Percentiles rank a stretch among this genome's conserved stretches.
Evolutionary conservation across 2,329 filamentous ascomycete species (phyloP).

Genomic region (Elsinoe necatrix): DNA sequence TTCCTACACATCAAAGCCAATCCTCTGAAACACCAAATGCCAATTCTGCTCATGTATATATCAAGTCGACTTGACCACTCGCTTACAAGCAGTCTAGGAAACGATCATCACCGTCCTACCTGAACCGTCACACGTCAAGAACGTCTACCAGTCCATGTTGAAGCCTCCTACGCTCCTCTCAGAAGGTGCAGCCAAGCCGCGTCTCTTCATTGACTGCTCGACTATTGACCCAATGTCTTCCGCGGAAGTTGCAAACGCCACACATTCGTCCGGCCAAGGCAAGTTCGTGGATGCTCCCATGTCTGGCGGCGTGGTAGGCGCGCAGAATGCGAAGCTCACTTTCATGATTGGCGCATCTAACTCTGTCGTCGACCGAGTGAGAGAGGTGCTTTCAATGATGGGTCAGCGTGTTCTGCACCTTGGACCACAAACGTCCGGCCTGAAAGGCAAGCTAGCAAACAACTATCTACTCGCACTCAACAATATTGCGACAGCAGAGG

Average conservation of each 20-base stretch:
- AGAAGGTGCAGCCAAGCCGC: constrained; percentile 45
- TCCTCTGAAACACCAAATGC: constrained; percentile 51
- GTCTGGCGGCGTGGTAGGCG: constrained; percentile 92
- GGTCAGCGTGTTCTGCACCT: constrained; percentile 80
- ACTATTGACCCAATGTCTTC: constrained; percentile 91
- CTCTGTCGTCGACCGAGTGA: constrained; percentile 54
- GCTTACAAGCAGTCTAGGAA: constrained; percentile 47
- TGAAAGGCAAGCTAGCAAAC: constrained; percentile 91
- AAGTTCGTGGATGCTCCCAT: constrained; percentile 91
- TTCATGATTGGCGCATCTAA: constrained; percentile 82
- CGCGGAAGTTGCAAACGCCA: constrained; percentile 61
- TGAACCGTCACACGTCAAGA: constrained; percentile 77
- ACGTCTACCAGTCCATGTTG: constrained; percentile 71
- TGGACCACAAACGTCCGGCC: constrained; percentile 72
- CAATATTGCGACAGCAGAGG: constrained; percentile 66
- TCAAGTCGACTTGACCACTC: background rate
- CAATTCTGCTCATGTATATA: constrained; percentile 15
- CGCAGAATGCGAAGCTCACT: constrained; percentile 75
- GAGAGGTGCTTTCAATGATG: constrained; percentile 68
- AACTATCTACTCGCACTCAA: constrained; percentile 93
- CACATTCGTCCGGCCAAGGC: constrained; percentile 59
- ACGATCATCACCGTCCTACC: constrained; percentile 82
- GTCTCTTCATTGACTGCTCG: constrained; percentile 90
- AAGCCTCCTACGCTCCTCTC: constrained; percentile 46
- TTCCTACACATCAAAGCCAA: constrained; percentile 61